Evolutionary conservation across 371 early-diverging fungal species (phyloP).

Genomic region (Capillidium heterosporum): DNA sequence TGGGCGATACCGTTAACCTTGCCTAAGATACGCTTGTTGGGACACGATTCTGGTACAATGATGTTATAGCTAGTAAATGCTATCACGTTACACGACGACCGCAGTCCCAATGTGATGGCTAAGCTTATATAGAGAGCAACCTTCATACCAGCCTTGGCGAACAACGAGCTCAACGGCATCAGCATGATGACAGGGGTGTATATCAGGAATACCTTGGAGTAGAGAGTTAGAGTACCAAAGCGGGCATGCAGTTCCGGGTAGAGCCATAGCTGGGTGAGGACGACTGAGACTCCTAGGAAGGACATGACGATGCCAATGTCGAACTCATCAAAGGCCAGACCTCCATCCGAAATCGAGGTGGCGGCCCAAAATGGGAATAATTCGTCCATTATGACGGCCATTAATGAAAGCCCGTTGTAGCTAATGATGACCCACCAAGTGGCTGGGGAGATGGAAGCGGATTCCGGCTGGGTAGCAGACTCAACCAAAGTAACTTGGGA

Average conservation of each 20-base stretch:
- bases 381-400: slow-evolving; percentile 55
- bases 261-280: slow-evolving; percentile 28
- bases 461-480: not conserved
- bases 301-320: slow-evolving; percentile 38
- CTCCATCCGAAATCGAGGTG: slow-evolving; percentile 27
- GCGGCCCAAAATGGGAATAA: slow-evolving; percentile 43
- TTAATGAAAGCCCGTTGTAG: slow-evolving; percentile 27
- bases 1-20: slow-evolving; percentile 49
- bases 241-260: slow-evolving; percentile 27
- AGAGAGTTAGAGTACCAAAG: slow-evolving; percentile 25
- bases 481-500: not conserved
- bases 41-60: slow-evolving; percentile 16
- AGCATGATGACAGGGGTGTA: slow-evolving; percentile 20
- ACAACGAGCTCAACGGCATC: slow-evolving; percentile 15
- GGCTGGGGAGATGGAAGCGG: not conserved
- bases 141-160: slow-evolving; percentile 5
- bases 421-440: not conserved
- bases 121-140: slow-evolving; percentile 15
- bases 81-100: slow-evolving; percentile 26
- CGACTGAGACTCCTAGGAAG: slow-evolving; percentile 25
- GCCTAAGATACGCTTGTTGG: slow-evolving; percentile 21
- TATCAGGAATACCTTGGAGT: slow-evolving; percentile 20
- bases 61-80: slow-evolving; percentile 40
- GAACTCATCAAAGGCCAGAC: slow-evolving; percentile 29
- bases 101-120: slow-evolving; percentile 17